phyloP scores from a whole-genome alignment of 345 rosid species.

The Alliaria petiolata region DNA sequence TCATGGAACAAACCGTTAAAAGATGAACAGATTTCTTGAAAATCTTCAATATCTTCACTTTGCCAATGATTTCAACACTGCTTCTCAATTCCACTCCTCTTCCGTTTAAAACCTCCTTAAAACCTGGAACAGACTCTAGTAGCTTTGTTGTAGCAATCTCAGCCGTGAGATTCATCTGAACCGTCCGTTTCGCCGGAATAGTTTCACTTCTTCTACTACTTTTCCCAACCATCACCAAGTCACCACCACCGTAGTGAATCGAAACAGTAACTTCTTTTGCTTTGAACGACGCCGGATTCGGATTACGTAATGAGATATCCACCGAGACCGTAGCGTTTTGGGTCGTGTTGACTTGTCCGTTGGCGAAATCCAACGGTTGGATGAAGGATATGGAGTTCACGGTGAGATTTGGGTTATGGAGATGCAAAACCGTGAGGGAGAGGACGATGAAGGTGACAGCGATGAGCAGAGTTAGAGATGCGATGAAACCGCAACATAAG shows the following conservation, averaged over 20 bases:
- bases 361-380: conserved; percentile 23
- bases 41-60: conserved; percentile 10
- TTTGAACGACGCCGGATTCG: conserved; percentile 1
- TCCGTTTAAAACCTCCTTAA: conserved; percentile 1
- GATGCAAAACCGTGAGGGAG: conserved; percentile 24
- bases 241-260: not conserved
- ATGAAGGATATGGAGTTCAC: conserved; percentile 8
- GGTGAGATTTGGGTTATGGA: conserved; percentile 24
- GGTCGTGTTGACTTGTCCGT: conserved; percentile 10
- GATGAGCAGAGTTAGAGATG: conserved; percentile 8
- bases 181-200: conserved; percentile 18
- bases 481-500: conserved; percentile 28
- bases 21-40: conserved; percentile 27
- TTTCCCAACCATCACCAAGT: not conserved
- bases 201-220: not conserved
- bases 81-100: conserved; percentile 5
- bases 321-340: conserved; percentile 10
- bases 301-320: conserved; percentile 16
- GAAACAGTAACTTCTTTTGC: not conserved
- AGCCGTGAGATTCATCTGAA: conserved; percentile 22
- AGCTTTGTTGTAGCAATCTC: conserved; percentile 19
- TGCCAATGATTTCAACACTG: conserved; percentile 6
- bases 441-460: conserved; percentile 30
- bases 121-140: conserved; percentile 13
- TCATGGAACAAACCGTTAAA: conserved; percentile 2